A percentile compares a stretch with the other conserved stretches of the same genome.
Conservation (phyloP, 108 stramenopile species). For the Bacterosira constricta region DNA sequence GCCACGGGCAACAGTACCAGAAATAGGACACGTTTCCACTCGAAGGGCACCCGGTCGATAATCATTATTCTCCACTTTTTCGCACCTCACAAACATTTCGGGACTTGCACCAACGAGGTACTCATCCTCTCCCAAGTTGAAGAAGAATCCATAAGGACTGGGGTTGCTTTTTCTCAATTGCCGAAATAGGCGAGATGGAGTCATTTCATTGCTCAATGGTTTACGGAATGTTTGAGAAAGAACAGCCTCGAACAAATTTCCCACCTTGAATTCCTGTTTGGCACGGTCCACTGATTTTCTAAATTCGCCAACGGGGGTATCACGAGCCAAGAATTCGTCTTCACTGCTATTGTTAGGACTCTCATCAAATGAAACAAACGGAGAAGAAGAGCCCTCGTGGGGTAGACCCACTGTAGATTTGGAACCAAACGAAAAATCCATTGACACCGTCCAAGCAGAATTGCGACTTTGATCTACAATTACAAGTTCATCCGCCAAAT, state of each 20-base stretch:
- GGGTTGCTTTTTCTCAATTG: slow-evolving; percentile 90
- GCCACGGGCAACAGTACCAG: slow-evolving; percentile 97
- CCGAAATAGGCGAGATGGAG: slow-evolving; percentile 89
- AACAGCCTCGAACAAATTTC: slow-evolving; percentile 97
- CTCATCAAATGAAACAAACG: slow-evolving; percentile 63
- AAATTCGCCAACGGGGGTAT: slow-evolving; percentile 87
- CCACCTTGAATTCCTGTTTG: slow-evolving; percentile 92
- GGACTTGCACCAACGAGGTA: slow-evolving; percentile 97
- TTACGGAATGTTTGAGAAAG: slow-evolving; percentile 93
- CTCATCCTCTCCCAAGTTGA: slow-evolving; percentile 94
- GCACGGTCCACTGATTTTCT: slow-evolving; percentile 86
- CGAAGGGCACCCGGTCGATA: slow-evolving; percentile 84
- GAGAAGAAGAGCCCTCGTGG: slow-evolving; percentile 53
- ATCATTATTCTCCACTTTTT: slow-evolving; percentile 83
- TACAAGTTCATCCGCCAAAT: slow-evolving; percentile 91
- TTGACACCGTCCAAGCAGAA: slow-evolving; percentile 91
- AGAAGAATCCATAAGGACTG: slow-evolving; percentile 96
- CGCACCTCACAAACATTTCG: slow-evolving; percentile 99
- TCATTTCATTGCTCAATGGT: slow-evolving; percentile 61
- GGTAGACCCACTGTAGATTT: slow-evolving; percentile 83
- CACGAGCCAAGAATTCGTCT: slow-evolving; percentile 63
- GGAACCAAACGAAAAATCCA: slow-evolving; percentile 88
- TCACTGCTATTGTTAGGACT: slow-evolving; percentile 44
- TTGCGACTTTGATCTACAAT: slow-evolving; percentile 94
- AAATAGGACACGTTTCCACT: slow-evolving; percentile 98